Evolutionary conservation across 352 stramenopile species (phyloP).

Genomic region (Saprolegnia parasitica): DNA sequence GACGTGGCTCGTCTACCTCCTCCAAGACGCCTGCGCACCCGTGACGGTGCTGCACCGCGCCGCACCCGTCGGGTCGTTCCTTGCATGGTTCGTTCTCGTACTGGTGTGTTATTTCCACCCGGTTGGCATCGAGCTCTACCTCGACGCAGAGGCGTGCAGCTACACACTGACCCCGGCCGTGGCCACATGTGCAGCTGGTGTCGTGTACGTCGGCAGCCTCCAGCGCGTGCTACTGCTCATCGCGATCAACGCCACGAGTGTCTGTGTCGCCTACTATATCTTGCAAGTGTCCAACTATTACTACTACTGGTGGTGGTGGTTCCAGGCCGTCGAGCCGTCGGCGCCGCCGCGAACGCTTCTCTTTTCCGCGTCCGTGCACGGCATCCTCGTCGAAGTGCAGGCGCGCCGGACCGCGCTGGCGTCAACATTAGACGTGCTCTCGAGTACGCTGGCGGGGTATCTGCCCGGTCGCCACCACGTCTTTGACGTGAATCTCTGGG

Average conservation of each 20-base stretch:
- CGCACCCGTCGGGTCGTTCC: background rate
- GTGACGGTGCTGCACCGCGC: background rate
- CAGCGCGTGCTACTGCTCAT: background rate
- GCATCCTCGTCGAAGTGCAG: background rate
- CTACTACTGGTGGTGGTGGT: conserved; percentile 20
- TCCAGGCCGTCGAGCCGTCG: background rate
- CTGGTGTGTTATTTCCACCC: background rate
- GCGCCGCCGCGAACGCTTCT: background rate
- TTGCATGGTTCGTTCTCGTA: background rate
- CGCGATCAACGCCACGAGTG: background rate
- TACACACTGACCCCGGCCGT: background rate
- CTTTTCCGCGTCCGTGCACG: background rate
- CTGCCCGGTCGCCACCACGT: background rate
- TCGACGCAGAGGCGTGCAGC: background rate
- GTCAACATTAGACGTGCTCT: background rate
- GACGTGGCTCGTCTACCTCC: conserved; percentile 10
- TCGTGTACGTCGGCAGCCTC: background rate
- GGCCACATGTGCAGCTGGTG: background rate
- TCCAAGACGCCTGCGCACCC: background rate
- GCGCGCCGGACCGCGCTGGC: background rate
- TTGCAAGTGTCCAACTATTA: conserved; percentile 2
- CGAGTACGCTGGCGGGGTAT: background rate
- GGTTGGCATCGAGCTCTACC: background rate
- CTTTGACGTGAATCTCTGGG: conserved; percentile 9
- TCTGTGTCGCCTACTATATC: background rate